phyloP scores from a whole-genome alignment of 1,284 basidiomycete species.

The Trametes sp. region DNA sequence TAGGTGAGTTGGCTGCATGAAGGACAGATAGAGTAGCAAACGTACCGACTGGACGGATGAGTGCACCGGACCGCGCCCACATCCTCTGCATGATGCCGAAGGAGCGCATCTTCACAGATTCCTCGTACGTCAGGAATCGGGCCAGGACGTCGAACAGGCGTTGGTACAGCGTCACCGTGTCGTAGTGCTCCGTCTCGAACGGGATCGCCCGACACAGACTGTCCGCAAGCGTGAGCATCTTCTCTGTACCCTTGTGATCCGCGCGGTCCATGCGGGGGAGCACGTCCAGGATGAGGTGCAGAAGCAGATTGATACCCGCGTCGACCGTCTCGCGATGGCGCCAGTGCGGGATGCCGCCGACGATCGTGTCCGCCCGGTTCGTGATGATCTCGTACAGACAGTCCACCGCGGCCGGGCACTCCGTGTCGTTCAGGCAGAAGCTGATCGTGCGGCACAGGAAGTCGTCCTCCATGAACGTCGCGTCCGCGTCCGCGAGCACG shows the following conservation, averaged over 20 bases:
- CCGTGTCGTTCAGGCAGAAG: constrained; percentile 23
- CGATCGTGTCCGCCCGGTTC: constrained; percentile 26
- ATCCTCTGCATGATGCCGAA: constrained; percentile 31
- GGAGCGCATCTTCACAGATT: constrained; percentile 10
- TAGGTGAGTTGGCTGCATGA: not conserved
- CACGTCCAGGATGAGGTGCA: constrained; percentile 29
- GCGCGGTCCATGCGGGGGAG: constrained; percentile 22
- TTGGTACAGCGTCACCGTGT: constrained; percentile 22
- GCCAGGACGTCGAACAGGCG: constrained; percentile 28
- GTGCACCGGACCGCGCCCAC: constrained; percentile 18
- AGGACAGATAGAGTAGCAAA: not conserved
- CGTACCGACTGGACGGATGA: constrained; percentile 14
- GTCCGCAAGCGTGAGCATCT: constrained; percentile 21
- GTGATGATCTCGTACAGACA: constrained; percentile 28
- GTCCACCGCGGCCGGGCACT: constrained; percentile 16
- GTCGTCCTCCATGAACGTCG: constrained; percentile 36
- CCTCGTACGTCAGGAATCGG: constrained; percentile 8
- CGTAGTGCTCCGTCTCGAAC: constrained; percentile 25
- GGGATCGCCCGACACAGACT: constrained; percentile 30
- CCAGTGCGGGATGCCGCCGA: constrained; percentile 31
- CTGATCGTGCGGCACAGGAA: constrained; percentile 31
- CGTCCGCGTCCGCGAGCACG: constrained; percentile 33
- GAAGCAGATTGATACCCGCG: constrained; percentile 19
- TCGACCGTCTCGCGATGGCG: constrained; percentile 25
- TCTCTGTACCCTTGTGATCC: constrained; percentile 9